Conservation (phyloP, 169 alveolate species). For the Plasmodium adleri region DNA sequence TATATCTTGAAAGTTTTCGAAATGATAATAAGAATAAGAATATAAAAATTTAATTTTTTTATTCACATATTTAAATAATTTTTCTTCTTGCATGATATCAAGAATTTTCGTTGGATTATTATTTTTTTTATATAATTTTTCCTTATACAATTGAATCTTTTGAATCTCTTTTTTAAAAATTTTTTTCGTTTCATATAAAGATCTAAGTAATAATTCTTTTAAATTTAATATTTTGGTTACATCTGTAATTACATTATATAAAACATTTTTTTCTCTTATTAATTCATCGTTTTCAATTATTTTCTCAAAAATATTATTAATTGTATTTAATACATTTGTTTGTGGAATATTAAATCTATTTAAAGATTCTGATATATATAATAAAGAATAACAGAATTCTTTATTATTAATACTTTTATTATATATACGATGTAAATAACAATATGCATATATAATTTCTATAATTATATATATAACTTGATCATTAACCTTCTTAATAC, state of each 20-base stretch:
- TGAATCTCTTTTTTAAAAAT: constrained; percentile 47
- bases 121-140: background rate
- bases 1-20: constrained; percentile 16
- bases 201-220: constrained; percentile 53
- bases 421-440: constrained; percentile 62
- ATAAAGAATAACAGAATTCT: constrained; percentile 41
- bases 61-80: constrained; percentile 38
- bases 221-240: constrained; percentile 28
- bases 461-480: constrained; percentile 44
- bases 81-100: constrained; percentile 37
- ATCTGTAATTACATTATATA: constrained; percentile 64
- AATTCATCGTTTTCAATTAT: constrained; percentile 67
- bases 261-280: constrained; percentile 48
- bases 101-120: constrained; percentile 4
- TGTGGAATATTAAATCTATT: constrained; percentile 44
- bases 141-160: constrained; percentile 22
- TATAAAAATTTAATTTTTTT: constrained; percentile 58
- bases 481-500: constrained; percentile 24
- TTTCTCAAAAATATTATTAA: constrained; percentile 37
- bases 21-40: constrained; percentile 68
- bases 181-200: constrained; percentile 56
- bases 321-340: constrained; percentile 32
- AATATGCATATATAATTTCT: constrained; percentile 53
- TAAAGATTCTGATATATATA: constrained; percentile 31
- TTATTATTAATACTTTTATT: constrained; percentile 18